phyloP scores from a whole-genome alignment of 1,284 basidiomycete genomes.

The Irpex sp. region DNA sequence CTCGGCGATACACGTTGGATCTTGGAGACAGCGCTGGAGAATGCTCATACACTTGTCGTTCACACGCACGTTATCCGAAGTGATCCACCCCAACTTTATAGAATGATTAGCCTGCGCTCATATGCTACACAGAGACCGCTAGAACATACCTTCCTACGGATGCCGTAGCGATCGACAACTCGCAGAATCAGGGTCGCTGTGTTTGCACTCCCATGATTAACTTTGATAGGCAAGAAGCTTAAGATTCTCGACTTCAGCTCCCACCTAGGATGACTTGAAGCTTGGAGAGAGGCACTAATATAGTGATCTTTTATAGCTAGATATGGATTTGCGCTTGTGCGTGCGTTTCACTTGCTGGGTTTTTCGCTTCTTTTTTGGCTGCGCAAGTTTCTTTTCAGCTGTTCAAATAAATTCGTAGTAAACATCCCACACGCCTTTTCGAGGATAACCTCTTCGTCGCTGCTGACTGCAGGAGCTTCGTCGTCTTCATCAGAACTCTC shows the following conservation, averaged over 20 bases:
- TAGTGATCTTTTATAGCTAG: constrained; percentile 14
- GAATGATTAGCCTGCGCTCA: neutral
- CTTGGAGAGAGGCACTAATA: constrained; percentile 7
- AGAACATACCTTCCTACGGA: constrained; percentile 1
- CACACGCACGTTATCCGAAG: neutral
- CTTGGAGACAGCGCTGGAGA: neutral
- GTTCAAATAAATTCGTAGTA: neutral
- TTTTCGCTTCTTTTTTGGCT: constrained; percentile 12
- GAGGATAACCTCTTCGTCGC: too few relatives aligned
- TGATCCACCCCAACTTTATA: neutral
- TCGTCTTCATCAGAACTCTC: too few relatives aligned
- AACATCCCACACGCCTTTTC: too few relatives aligned
- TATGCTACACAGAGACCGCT: neutral
- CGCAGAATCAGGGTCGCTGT: constrained; percentile 11
- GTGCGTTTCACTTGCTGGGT: constrained; percentile 16
- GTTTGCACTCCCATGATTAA: constrained; percentile 16
- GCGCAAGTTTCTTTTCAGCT: neutral
- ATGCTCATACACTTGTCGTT: neutral
- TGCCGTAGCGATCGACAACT: constrained; percentile 10
- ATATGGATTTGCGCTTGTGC: constrained; percentile 9
- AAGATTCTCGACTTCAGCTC: constrained; percentile 10
- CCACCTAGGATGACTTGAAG: constrained; percentile 7
- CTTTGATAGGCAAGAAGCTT: constrained; percentile 12
- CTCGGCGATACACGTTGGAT: neutral
- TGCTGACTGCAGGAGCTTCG: too few relatives aligned